Evolutionary conservation across 176 grass and related monocot species (phyloP), one percentile per base, ranked within the genome.

Genomic region (Cenchrus fungigraminus): DNA sequence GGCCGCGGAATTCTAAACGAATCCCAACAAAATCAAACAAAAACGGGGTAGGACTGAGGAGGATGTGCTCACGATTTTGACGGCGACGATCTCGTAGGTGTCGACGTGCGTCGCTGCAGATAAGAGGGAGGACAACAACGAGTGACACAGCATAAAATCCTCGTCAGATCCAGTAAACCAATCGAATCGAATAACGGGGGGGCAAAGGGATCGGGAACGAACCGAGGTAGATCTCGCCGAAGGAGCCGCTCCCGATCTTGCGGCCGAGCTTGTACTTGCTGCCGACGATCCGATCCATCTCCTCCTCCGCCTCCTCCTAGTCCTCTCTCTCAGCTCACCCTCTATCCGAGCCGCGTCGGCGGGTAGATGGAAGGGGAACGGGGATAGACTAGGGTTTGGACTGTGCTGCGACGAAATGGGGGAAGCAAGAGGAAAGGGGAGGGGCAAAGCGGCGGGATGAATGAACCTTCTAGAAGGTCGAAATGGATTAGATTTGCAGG

Each of bases 31-130:
- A 68, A 81, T 61, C 45, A 8, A 77, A 45, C 15, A 47, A 40
- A 8, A 76, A 54, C 5, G 7, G 20, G 19, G 31, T 12, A 46
- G 16, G 42, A 12, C 15, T 40, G 28, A 53, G 60, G 28, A 16
- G 10, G 56, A 31, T 22, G 58, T 83, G 83, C 88, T 95, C 86
- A 95, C 90, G 56, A 95, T 92, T 78, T 95, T 95, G 65, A 95
- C 90, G 59, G 93, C 93, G 68, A 95, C 93, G 57, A 95, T 95
- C 86, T 95, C 93, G 68, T 90, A 95, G 4, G 93, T 92, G 88
- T 92, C 90, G 37, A 92, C 77, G 73, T 95, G 93, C 61, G 93
- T 95, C 54, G 90, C 93, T 95, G 88, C 66, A 86, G 43, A 87
- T 16, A n/a, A 55, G 45, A 40, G 54, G 60, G 12, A 80, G 31